Evolutionary conservation across 306 rosid species (phyloP).

Genomic region (Pterocarpus santalinus): DNA sequence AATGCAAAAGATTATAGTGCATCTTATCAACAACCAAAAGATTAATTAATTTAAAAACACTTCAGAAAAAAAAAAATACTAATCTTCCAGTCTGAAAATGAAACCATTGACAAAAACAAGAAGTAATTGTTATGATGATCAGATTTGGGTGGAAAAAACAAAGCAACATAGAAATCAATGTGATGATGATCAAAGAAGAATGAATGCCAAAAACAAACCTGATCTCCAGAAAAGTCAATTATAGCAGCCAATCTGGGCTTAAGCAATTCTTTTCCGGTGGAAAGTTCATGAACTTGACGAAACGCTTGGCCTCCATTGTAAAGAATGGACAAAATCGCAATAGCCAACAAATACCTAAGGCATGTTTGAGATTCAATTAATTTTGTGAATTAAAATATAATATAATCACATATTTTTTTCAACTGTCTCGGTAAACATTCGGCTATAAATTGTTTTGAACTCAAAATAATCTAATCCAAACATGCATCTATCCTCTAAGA

Average conservation of each 20-base stretch:
- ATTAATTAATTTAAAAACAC: slow-evolving; percentile 6
- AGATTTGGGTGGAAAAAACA: not conserved
- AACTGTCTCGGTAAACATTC: too few species aligned
- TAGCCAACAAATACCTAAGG: slow-evolving; percentile 72
- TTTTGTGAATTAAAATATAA: too few species aligned
- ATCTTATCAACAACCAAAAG: not conserved
- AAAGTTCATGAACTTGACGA: slow-evolving; percentile 60
- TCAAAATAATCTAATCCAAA: too few species aligned
- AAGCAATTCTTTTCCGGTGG: slow-evolving; percentile 54
- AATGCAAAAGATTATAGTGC: not conserved
- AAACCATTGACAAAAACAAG: slow-evolving; percentile 19
- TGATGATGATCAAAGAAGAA: slow-evolving; percentile 21
- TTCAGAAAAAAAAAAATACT: not conserved
- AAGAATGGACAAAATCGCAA: slow-evolving; percentile 66
- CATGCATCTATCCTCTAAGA: too few species aligned
- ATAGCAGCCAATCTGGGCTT: slow-evolving; percentile 54
- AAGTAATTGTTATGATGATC: too few species aligned
- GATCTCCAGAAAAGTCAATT: slow-evolving; percentile 77
- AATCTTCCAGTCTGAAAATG: slow-evolving; percentile 4
- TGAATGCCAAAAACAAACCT: slow-evolving; percentile 61
- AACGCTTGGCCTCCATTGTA: slow-evolving; percentile 65
- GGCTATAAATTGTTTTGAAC: too few species aligned
- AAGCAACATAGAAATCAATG: slow-evolving; percentile 23
- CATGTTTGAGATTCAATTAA: too few species aligned
- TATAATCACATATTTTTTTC: too few species aligned